A percentile compares a stretch with the other conserved stretches of the same genome.
Evolutionary conservation across 345 rosid genomes (phyloP).

Genomic region (Citrus unshiu): DNA sequence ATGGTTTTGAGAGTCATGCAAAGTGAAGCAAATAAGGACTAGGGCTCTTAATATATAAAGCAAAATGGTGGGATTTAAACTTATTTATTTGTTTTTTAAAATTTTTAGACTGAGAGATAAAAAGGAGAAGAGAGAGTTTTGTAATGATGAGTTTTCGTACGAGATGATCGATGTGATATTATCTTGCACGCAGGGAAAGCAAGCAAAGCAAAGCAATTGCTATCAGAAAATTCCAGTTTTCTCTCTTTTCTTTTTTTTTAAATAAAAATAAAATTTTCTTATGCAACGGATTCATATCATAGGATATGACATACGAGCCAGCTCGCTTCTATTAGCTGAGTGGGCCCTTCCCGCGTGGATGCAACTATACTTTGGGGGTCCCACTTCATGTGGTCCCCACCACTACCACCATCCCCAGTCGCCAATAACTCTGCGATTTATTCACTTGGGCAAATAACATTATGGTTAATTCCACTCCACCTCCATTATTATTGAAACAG

Average conservation of each 20-base stretch:
- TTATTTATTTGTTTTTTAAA: too few relatives aligned
- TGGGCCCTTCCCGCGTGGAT: constrained; percentile 49
- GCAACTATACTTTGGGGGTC: constrained; percentile 45
- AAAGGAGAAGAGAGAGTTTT: not conserved
- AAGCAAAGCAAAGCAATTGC: not conserved
- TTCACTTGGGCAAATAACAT: too few relatives aligned
- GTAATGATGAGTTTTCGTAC: constrained; percentile 34
- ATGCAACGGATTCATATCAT: not conserved
- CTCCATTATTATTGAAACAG: not conserved
- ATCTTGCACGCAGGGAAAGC: constrained; percentile 38
- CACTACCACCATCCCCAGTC: constrained; percentile 5
- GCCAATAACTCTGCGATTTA: constrained; percentile 13
- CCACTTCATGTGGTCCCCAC: constrained; percentile 17
- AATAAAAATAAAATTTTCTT: too few relatives aligned
- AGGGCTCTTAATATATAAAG: constrained; percentile 36
- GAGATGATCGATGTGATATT: constrained; percentile 21
- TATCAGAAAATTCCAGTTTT: constrained; percentile 12
- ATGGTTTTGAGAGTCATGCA: constrained; percentile 12
- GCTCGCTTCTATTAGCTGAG: constrained; percentile 1
- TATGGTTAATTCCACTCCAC: not conserved
- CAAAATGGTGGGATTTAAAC: constrained; percentile 12
- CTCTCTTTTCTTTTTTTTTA: not conserved
- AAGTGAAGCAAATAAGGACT: constrained; percentile 25
- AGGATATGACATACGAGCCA: not conserved
- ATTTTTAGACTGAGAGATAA: not conserved